Evolutionary conservation across 257 asterid genomes (phyloP).

Genomic region (Salvia splendens): DNA sequence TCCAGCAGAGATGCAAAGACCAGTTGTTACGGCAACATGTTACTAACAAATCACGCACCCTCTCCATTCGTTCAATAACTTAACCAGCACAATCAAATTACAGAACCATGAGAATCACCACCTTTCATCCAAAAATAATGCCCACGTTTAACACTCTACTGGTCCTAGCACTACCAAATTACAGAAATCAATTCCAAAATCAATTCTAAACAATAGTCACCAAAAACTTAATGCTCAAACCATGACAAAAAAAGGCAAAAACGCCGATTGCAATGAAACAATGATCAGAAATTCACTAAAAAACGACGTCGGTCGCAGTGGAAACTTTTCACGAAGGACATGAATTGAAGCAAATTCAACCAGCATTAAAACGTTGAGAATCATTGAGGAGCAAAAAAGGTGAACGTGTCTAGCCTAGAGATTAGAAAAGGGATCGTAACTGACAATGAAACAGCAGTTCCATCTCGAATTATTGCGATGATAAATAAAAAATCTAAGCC

Average conservation of each 20-base stretch:
- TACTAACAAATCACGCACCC: too few species aligned
- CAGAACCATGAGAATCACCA: slow-evolving; percentile 22
- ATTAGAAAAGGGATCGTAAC: slow-evolving; percentile 34
- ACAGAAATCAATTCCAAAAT: slow-evolving; percentile 15
- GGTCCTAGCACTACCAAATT: slow-evolving; percentile 20
- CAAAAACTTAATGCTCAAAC: slow-evolving; percentile 9
- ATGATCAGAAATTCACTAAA: slow-evolving; percentile 18
- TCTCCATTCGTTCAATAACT: background rate
- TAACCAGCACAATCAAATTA: slow-evolving; percentile 8
- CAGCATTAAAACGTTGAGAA: slow-evolving; percentile 2
- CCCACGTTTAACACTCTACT: slow-evolving; percentile 1
- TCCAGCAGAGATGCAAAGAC: slow-evolving; percentile 7
- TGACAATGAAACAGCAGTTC: slow-evolving; percentile 41
- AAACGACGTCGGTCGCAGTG: slow-evolving; percentile 1
- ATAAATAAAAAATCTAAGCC: slow-evolving; percentile 22
- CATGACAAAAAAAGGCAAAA: slow-evolving; percentile 17
- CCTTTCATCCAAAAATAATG: slow-evolving; percentile 8
- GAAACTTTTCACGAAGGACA: background rate
- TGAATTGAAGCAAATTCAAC: slow-evolving; percentile 17
- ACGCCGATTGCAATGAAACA: too few species aligned
- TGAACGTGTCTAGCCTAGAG: slow-evolving; percentile 42
- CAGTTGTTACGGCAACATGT: background rate
- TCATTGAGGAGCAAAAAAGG: slow-evolving; percentile 16
- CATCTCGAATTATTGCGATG: slow-evolving; percentile 34
- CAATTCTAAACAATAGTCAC: background rate